A percentile compares a stretch with the other conserved stretches of the same genome.
phyloP scores from a whole-genome alignment of 352 stramenopile genomes.

The Globisporangium paroecandrum region DNA sequence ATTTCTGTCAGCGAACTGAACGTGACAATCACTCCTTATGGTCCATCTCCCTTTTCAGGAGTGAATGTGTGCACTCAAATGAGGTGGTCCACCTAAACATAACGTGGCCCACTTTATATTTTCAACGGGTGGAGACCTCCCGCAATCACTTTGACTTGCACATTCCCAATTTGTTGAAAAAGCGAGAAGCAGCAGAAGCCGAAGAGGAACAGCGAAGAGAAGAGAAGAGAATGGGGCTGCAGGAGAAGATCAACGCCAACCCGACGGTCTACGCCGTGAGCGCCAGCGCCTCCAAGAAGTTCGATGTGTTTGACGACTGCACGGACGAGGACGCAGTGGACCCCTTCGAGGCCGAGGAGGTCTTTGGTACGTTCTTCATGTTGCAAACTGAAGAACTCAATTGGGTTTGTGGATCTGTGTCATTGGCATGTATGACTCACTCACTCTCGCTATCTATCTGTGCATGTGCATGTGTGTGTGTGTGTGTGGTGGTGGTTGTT shows the following conservation, averaged over 20 bases:
- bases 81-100: neutral
- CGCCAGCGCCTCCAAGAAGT: conserved; percentile 52
- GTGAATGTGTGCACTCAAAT: neutral
- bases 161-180: neutral
- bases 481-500: no score
- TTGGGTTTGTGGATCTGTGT: neutral
- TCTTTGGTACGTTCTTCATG: conserved; percentile 63
- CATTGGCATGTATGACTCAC: neutral
- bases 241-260: conserved; percentile 88
- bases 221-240: neutral
- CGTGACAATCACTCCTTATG: neutral
- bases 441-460: neutral
- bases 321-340: conserved; percentile 67
- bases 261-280: conserved; percentile 83
- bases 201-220: neutral
- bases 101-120: neutral
- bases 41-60: neutral
- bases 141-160: neutral
- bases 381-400: neutral
- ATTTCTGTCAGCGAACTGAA: neutral
- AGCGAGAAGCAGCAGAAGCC: conserved; percentile 2
- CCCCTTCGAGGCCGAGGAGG: conserved; percentile 78
- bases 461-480: conserved; percentile 6
- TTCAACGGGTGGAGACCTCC: neutral
- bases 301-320: conserved; percentile 48